A percentile compares a stretch with the other conserved stretches of the same genome.
Evolutionary conservation across 1,139 yeast species (phyloP).

Genomic region (Saccharomyces hybrid): DNA sequence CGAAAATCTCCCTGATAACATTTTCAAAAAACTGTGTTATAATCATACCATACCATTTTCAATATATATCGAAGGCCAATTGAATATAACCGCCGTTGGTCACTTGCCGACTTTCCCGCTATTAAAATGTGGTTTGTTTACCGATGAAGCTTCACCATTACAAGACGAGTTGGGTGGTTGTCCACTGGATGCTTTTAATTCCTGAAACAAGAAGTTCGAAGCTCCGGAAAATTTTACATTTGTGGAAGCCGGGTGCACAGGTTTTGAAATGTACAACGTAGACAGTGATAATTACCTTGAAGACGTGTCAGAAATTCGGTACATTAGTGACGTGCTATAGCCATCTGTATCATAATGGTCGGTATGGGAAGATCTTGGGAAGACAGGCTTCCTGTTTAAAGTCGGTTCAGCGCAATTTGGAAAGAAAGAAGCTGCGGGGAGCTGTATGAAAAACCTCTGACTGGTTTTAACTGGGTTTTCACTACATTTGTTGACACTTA

Average conservation of each 20-base stretch:
- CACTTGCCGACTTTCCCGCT: neutral
- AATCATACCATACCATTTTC: neutral
- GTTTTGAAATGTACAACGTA: neutral
- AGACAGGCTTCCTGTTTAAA: neutral
- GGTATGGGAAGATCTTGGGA: neutral
- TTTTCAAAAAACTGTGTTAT: neutral
- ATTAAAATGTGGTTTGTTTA: neutral
- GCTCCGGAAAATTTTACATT: neutral
- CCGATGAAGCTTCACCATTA: neutral
- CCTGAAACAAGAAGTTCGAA: neutral
- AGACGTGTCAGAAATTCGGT: neutral
- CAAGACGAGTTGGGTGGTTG: neutral
- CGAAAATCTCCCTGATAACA: neutral
- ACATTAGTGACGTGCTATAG: neutral
- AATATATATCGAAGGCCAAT: neutral
- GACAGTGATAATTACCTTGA: neutral
- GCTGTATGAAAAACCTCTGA: neutral
- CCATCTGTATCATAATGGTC: neutral
- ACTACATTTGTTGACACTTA: neutral
- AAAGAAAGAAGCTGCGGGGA: neutral
- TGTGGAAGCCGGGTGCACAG: neutral
- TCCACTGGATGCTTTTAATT: neutral
- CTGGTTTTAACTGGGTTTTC: neutral
- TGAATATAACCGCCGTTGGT: neutral
- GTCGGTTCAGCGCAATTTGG: neutral